Evolutionary conservation across 306 rosid genomes (phyloP).

Genomic region (Lotus japonicus): DNA sequence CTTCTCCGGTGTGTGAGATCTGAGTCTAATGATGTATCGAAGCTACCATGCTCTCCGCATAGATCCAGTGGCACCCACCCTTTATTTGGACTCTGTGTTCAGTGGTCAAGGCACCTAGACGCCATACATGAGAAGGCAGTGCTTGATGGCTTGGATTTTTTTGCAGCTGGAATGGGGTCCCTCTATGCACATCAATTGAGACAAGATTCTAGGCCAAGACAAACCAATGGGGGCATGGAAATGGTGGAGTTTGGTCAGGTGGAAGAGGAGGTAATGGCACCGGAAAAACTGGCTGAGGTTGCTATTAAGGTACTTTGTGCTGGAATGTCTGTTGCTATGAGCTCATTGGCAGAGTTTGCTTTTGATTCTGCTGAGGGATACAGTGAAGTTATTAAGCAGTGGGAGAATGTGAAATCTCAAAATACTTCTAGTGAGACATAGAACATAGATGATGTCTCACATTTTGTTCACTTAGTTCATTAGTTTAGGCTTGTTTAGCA

Average conservation of each 20-base stretch:
- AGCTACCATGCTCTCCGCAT: constrained; percentile 53
- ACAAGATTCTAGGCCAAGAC: constrained; percentile 49
- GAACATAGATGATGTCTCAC: constrained; percentile 4
- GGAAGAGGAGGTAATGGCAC: constrained; percentile 52
- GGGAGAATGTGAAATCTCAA: constrained; percentile 49
- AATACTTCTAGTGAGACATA: constrained; percentile 13
- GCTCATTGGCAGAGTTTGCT: constrained; percentile 69
- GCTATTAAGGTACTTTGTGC: constrained; percentile 73
- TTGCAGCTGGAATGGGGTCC: constrained; percentile 72
- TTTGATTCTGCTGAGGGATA: constrained; percentile 64
- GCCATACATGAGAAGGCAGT: constrained; percentile 51
- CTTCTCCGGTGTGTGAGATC: constrained; percentile 64
- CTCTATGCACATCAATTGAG: constrained; percentile 51
- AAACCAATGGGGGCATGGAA: constrained; percentile 38
- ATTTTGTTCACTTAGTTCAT: constrained; percentile 18
- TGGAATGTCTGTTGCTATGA: constrained; percentile 81
- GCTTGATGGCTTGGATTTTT: constrained; percentile 68
- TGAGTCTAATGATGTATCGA: constrained; percentile 46
- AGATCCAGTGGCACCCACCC: constrained; percentile 54
- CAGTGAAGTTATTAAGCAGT: constrained; percentile 55
- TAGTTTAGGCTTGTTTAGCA: constrained; percentile 12
- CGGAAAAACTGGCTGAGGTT: constrained; percentile 77
- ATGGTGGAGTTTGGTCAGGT: constrained; percentile 44
- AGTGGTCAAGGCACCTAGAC: constrained; percentile 70
- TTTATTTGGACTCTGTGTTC: constrained; percentile 69